These are phyloP conservation scores for Coprinopsis sp. DNA, from an alignment of 768 basidiomycete genomes.

Conservation along the genomic window DNA sequence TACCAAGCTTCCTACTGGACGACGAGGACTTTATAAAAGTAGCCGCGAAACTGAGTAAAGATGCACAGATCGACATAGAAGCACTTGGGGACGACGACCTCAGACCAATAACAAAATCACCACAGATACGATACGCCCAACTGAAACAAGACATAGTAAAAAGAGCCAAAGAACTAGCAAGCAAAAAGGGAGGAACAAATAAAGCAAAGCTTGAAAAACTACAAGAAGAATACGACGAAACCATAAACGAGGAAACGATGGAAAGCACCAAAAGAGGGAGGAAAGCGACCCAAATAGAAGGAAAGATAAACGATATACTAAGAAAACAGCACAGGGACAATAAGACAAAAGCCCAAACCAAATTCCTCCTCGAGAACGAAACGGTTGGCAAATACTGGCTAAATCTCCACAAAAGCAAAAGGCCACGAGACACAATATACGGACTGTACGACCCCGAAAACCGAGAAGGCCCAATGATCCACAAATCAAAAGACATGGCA, in stretches of 20 bases:
- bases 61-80: not conserved
- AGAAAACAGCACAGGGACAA: no score
- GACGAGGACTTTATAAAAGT: not conserved
- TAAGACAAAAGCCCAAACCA: no score
- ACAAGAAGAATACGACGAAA: not conserved
- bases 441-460: not conserved
- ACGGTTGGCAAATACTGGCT: constrained; percentile 12
- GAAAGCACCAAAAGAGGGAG: no score
- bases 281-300: no score
- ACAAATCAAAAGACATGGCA: constrained; percentile 24
- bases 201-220: not conserved
- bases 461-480: not conserved
- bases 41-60: not conserved
- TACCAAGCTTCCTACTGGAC: not conserved
- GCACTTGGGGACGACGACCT: no score
- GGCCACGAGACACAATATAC: constrained; percentile 8
- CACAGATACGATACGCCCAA: not conserved
- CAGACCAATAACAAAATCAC: no score
- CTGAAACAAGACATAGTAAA: not conserved
- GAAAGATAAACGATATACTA: no score
- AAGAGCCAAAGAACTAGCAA: not conserved
- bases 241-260: not conserved
- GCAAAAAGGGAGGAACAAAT: not conserved
- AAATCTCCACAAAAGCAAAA: constrained; percentile 5
- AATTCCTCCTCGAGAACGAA: constrained; percentile 8